Percentiles rank a stretch among this genome's conserved stretches.
phyloP scores from a whole-genome alignment of 768 basidiomycete species.

The Leccinum olivaceopallidum region DNA sequence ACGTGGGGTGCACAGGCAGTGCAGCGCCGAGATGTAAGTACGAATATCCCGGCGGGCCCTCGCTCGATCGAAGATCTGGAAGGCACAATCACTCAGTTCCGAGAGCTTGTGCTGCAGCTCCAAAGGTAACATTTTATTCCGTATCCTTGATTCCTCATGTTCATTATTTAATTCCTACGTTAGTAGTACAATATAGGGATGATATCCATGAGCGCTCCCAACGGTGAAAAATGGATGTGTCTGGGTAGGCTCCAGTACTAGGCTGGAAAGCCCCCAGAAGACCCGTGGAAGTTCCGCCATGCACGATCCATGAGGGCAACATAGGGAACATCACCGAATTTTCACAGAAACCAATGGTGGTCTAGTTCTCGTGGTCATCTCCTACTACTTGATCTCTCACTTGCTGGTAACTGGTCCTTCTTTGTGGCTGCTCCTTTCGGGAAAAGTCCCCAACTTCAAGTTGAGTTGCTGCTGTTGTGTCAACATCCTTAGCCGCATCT shows the following conservation, averaged over 20 bases:
- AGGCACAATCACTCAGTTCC: slow-evolving; percentile 85
- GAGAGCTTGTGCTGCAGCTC: slow-evolving; percentile 83
- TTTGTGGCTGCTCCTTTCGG: slow-evolving; percentile 70
- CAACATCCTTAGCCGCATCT: slow-evolving; percentile 65
- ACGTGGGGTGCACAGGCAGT: too few relatives aligned
- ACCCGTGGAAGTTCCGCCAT: too few relatives aligned
- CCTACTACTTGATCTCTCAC: slow-evolving; percentile 62
- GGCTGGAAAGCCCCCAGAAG: too few relatives aligned
- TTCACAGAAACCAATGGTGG: slow-evolving; percentile 57
- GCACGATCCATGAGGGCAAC: too few relatives aligned
- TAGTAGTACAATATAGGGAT: too few relatives aligned
- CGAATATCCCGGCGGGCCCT: too few relatives aligned
- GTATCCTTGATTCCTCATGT: not conserved
- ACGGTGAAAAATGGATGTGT: too few relatives aligned
- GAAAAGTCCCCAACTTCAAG: slow-evolving; percentile 72
- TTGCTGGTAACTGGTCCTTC: slow-evolving; percentile 74
- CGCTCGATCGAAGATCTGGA: slow-evolving; percentile 64
- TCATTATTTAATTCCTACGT: too few relatives aligned
- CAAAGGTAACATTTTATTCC: slow-evolving; percentile 56
- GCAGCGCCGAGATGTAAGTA: too few relatives aligned
- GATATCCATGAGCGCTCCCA: too few relatives aligned
- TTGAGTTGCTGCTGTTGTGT: slow-evolving; percentile 61
- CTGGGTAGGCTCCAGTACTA: too few relatives aligned
- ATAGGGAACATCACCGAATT: slow-evolving; percentile 55
- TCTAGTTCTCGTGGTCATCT: slow-evolving; percentile 63